Base-by-base conservation (phyloP, 495 filamentous ascomycete species). In the Penicillium verhagenii region DNA sequence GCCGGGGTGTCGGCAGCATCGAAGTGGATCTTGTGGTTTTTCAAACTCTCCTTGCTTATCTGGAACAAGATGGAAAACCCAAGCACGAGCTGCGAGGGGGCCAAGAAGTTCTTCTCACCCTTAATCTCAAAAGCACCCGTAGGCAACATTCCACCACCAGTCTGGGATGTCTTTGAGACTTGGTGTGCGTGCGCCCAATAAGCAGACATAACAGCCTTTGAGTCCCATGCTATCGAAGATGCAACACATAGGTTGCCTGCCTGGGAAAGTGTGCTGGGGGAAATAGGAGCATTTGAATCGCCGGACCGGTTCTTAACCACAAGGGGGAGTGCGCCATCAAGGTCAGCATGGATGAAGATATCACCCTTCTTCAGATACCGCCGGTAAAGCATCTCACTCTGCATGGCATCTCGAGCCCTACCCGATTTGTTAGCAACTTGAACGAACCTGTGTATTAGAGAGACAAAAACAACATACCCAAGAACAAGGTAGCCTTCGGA, bases 401-500 rank as follows among this genome's bases (percentile, higher is more conserved):
- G 94, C 72, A 93, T 89, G 5, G 85, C 80, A 73, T 98, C 94
- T 24, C 86, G 86, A 3, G 91, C 93, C 45, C 86, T 87, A 19
- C 14, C 18, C 13, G 21, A 13, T 25, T 60, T 50, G 67, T 63
- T 28, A 54, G 45, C 14, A 21, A 23, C n/a, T n/a, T n/a, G n/a
- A n/a, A n/a, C 16, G 47, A 42, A 31, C 7, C 11, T 25, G 8
- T 3, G 40, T 38, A 21, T n/a, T 7, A 14, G 18, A 23, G 2
- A 20, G 44, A 42, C 49, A 43, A 39, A 9, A n/a, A n/a, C n/a
- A n/a, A 65, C 71, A 37, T 65, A 77, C 68, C 79, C 85, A 13
- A 98, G 78, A 10, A 96, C 89, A 5, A 98, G 81, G 64, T 97
- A 96, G 7, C 94, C 93, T 60, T 98, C 94, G 0, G 93, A 96